phyloP scores from a whole-genome alignment of 2,329 filamentous ascomycete species.

The Penicillium sp. region DNA sequence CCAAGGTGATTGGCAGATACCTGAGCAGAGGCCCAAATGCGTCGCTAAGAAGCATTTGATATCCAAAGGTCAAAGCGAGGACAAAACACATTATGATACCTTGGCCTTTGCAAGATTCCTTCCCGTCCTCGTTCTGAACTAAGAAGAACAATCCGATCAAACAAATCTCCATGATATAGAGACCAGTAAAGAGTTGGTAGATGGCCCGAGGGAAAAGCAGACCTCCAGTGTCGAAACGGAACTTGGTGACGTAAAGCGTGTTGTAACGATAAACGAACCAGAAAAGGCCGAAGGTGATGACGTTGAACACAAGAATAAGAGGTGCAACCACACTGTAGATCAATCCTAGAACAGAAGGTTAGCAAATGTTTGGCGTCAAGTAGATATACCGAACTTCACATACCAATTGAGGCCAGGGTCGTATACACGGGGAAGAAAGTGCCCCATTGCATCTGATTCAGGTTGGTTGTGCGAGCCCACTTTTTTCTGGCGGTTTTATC shows the following conservation, averaged over 20 bases:
- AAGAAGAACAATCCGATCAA: conserved; percentile 89
- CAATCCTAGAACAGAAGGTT: conserved; percentile 48
- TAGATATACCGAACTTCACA: conserved; percentile 17
- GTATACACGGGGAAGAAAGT: conserved; percentile 95
- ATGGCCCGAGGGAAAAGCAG: conserved; percentile 88
- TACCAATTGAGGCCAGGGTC: conserved; percentile 88
- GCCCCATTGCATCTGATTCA: conserved; percentile 83
- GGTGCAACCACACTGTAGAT: conserved; percentile 89
- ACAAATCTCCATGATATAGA: conserved; percentile 93
- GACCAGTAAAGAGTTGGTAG: conserved; percentile 90
- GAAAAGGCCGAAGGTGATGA: conserved; percentile 85
- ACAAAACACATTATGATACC: conserved; percentile 82
- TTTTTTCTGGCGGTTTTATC: conserved; percentile 83
- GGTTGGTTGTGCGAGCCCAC: conserved; percentile 77
- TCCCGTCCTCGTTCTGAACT: conserved; percentile 57
- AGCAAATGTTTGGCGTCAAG: neutral
- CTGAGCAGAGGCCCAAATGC: conserved; percentile 83
- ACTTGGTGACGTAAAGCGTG: conserved; percentile 90
- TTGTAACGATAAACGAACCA: conserved; percentile 98
- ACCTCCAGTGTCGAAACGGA: conserved; percentile 86
- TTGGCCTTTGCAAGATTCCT: conserved; percentile 68
- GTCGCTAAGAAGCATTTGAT: conserved; percentile 76
- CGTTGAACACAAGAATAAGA: conserved; percentile 87
- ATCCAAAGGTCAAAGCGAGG: conserved; percentile 68
- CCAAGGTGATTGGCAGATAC: conserved; percentile 90